Evolutionary conservation across 805 yeast species (phyloP).

Genomic region (Zygosaccharomyces kombuchaensis): DNA sequence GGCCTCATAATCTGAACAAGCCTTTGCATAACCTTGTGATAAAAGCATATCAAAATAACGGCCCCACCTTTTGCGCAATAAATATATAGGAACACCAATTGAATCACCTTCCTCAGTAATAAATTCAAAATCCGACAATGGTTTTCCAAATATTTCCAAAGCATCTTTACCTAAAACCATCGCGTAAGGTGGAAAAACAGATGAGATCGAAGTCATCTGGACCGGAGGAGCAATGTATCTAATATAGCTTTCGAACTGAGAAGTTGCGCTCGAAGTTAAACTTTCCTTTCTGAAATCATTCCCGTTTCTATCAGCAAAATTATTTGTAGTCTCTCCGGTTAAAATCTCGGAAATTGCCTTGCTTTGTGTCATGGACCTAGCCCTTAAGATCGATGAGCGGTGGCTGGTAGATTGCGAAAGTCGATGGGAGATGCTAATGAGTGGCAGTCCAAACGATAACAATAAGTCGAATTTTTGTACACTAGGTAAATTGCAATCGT

Average conservation of each 20-base stretch:
- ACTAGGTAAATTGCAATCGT: slow-evolving; percentile 29
- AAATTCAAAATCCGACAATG: slow-evolving; percentile 67
- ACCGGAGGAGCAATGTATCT: slow-evolving; percentile 71
- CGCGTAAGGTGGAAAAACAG: slow-evolving; percentile 73
- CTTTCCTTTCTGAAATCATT: slow-evolving; percentile 10
- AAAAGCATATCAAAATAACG: slow-evolving; percentile 57
- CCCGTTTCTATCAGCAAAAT: not conserved
- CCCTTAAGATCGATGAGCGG: slow-evolving; percentile 1
- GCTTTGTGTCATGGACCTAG: not conserved
- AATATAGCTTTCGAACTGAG: slow-evolving; percentile 61
- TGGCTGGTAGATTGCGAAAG: slow-evolving; percentile 5
- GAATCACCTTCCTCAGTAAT: slow-evolving; percentile 66
- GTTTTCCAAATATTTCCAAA: slow-evolving; percentile 58
- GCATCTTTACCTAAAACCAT: slow-evolving; percentile 74
- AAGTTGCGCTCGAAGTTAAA: slow-evolving; percentile 18
- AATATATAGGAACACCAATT: slow-evolving; percentile 55
- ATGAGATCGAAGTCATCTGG: slow-evolving; percentile 58
- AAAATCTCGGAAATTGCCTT: not conserved
- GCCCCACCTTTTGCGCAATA: slow-evolving; percentile 76
- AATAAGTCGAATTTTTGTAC: slow-evolving; percentile 44
- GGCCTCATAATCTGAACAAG: slow-evolving; percentile 36
- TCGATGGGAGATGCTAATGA: slow-evolving; percentile 42
- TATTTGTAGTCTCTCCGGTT: not conserved
- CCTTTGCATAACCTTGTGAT: slow-evolving; percentile 60
- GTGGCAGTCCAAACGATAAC: slow-evolving; percentile 50